Evolutionary conservation across 208 protist genomes (phyloP).

Genomic region (Spongospora subterranea): DNA sequence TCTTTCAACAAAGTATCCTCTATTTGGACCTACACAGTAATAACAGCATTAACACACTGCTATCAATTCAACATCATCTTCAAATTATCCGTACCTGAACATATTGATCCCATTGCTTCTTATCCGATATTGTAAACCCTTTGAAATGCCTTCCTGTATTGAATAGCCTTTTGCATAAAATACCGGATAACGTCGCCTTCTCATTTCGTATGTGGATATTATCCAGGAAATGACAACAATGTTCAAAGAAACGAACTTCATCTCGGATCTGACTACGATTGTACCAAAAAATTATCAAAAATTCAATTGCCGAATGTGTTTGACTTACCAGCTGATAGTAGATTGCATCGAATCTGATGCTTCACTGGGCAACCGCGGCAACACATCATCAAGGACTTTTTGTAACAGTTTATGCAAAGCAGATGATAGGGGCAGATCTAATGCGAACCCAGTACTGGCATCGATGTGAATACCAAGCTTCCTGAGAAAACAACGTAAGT

Average conservation of each 20-base stretch:
- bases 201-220: constrained; percentile 39
- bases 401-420: not conserved
- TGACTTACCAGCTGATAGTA: no score
- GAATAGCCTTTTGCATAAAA: not conserved
- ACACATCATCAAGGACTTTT: not conserved
- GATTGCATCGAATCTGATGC: no score
- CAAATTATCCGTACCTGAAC: constrained; percentile 5
- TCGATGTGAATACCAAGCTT: constrained; percentile 30
- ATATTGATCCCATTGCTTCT: constrained; percentile 55
- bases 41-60: not conserved
- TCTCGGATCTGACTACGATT: constrained; percentile 7
- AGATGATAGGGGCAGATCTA: not conserved
- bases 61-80: not conserved
- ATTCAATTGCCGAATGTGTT: not conserved
- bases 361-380: not conserved
- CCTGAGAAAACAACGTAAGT: no score
- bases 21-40: constrained; percentile 6
- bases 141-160: constrained; percentile 9
- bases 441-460: not conserved
- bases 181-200: constrained; percentile 13
- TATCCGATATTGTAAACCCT: not conserved
- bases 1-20: constrained; percentile 3
- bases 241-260: constrained; percentile 34
- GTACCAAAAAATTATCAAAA: not conserved
- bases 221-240: constrained; percentile 25